phyloP scores from a whole-genome alignment of 1,139 yeast genomes.

The Casaregolazyma lundiana region DNA sequence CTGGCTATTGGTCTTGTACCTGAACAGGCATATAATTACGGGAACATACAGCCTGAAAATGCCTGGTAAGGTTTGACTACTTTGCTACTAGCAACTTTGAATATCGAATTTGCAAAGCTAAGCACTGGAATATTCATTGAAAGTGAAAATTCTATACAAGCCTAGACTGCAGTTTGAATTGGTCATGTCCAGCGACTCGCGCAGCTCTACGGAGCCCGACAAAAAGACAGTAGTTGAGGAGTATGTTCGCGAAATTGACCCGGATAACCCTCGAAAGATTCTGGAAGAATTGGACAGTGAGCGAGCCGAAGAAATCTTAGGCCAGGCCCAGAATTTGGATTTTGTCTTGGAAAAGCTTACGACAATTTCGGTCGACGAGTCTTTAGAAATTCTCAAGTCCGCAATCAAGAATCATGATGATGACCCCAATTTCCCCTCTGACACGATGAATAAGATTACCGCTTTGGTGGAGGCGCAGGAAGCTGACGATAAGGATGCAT shows the following conservation, averaged over 20 bases:
- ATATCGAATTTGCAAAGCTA: too few relatives aligned
- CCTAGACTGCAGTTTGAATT: too few relatives aligned
- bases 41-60: too few relatives aligned
- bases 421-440: conserved; percentile 48
- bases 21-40: too few relatives aligned
- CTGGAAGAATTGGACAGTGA: conserved; percentile 11
- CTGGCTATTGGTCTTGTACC: too few relatives aligned
- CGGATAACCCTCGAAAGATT: conserved; percentile 3
- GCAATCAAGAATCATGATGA: conserved; percentile 40
- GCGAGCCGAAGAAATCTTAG: conserved; percentile 6
- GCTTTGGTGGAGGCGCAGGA: conserved; percentile 24
- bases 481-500: conserved; percentile 16
- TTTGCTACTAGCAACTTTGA: too few relatives aligned
- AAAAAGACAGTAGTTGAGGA: neutral
- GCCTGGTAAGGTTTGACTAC: too few relatives aligned
- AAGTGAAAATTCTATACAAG: too few relatives aligned
- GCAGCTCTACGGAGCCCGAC: neutral
- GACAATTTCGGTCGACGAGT: conserved; percentile 37
- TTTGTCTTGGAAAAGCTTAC: conserved; percentile 10
- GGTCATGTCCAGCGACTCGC: neutral
- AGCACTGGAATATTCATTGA: too few relatives aligned
- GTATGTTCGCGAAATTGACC: neutral
- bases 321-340: conserved; percentile 11
- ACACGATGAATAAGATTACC: conserved; percentile 33
- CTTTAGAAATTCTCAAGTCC: conserved; percentile 40